phyloP scores from a whole-genome alignment of 2,329 filamentous ascomycete genomes.

The Aspergillus carbonarius region DNA sequence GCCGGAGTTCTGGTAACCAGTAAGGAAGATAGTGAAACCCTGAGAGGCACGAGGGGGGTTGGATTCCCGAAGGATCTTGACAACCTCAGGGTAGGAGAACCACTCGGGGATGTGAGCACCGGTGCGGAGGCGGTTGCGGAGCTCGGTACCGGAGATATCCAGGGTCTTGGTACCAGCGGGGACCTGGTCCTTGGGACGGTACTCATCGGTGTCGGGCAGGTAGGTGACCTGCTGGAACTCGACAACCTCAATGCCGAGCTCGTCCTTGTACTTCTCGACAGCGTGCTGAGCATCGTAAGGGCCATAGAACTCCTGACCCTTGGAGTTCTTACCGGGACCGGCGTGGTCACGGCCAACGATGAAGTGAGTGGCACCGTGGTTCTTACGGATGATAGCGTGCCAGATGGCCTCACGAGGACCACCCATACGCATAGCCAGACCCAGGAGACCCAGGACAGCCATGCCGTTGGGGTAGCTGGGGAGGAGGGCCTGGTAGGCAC shows the following conservation, averaged over 20 bases:
- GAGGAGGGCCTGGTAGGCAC: constrained; percentile 95
- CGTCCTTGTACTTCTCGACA: constrained; percentile 92
- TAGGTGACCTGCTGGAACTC: constrained; percentile 99
- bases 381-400: constrained; percentile 99
- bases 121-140: constrained; percentile 84
- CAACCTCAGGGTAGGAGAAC: constrained; percentile 99
- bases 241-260: constrained; percentile 98
- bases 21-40: constrained; percentile 98
- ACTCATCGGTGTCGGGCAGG: constrained; percentile 95
- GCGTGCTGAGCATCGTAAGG: constrained; percentile 96
- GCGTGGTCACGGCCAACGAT: constrained; percentile 98
- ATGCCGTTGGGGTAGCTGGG: constrained; percentile 98
- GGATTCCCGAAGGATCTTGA: constrained; percentile 91
- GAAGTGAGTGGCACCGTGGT: constrained; percentile 98
- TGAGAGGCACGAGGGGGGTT: constrained; percentile 88
- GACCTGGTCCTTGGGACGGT: constrained; percentile 89
- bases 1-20: constrained; percentile 92
- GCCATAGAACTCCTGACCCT: constrained; percentile 95
- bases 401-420: constrained; percentile 97
- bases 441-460: constrained; percentile 92
- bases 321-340: constrained; percentile 96
- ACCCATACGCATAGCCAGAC: constrained; percentile 98
- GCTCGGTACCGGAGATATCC: constrained; percentile 85
- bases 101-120: constrained; percentile 96
- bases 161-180: constrained; percentile 77